Evolutionary conservation across 2,329 filamentous ascomycete genomes (phyloP), one percentile per base, ranked within the genome.

Genomic region (Paracoccidioides brasiliensis): DNA sequence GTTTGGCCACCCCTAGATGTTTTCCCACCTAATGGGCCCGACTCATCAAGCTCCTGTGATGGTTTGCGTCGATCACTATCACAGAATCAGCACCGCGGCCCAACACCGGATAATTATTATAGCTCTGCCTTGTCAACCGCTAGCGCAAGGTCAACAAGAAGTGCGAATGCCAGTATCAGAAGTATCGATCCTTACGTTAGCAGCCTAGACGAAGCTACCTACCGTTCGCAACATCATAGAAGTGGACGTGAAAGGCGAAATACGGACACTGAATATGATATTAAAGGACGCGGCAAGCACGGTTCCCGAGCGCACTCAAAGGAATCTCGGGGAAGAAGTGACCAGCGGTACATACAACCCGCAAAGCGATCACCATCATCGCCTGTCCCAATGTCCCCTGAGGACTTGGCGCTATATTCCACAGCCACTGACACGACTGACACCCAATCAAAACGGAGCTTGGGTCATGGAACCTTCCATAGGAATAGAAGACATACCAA

Each of bases 361-460:
- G 81, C 83, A 10, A 95, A 95, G 71, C 80, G 87, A 28, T 96
- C 91, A 0, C 91, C 91, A 0, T 94, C 89, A 1, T 96, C 91
- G 0, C 91, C 91, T 0, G 80, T 95, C 1, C 89, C 90, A 3
- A 96, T 96, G 90, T 95, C 90, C 3, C 90, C 90, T 0, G 88
- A 95, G 63, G 90, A 96, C 64, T 68, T 88, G 57, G 65, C 71
- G 52, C 65, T 67, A 46, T 76, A 74, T 58, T 71, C 72, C 50
- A 70, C 68, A 4, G 74, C 71, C 57, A 68, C 72, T 6, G 78
- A 77, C 9, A 72, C 22, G 10, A 52, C 10, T 33, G 37, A 78
- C 28, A 74, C 77, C 38, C 73, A 65, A 59, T 74, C 60, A 49
- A 67, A 62, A 64, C 65, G 56, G 64, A 70, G 55, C 37, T 8